Conservation (phyloP, 1,284 basidiomycete genomes). For the Quambalaria eucalypti region DNA sequence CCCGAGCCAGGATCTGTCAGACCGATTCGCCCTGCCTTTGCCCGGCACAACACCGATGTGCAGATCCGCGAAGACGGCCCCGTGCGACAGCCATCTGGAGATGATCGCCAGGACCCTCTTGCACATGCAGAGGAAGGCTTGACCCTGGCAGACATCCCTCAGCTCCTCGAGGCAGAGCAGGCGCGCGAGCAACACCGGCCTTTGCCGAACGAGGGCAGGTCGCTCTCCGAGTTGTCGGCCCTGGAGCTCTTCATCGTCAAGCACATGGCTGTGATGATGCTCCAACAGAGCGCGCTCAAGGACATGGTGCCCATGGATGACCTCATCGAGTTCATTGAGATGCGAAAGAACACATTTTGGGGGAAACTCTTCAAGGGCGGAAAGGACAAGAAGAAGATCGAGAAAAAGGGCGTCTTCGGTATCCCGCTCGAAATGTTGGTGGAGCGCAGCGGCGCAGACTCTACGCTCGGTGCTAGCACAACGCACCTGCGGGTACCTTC, state of each 20-base stretch:
- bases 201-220: constrained; percentile 63
- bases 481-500: constrained; percentile 80
- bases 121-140: constrained; percentile 57
- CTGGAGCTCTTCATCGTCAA: constrained; percentile 84
- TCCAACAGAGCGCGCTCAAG: constrained; percentile 64
- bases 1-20: constrained; percentile 38
- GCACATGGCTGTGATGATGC: constrained; percentile 74
- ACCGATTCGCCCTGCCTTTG: constrained; percentile 63
- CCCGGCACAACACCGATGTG: constrained; percentile 73
- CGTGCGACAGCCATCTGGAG: constrained; percentile 30
- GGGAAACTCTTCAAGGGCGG: constrained; percentile 84
- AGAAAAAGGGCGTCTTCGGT: constrained; percentile 56
- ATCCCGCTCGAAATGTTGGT: constrained; percentile 87
- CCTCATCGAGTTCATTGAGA: constrained; percentile 81
- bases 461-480: constrained; percentile 76
- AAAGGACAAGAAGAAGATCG: constrained; percentile 55
- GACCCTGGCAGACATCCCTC: constrained; percentile 92
- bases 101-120: constrained; percentile 19
- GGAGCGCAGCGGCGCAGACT: constrained; percentile 91
- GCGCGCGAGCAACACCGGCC: constrained; percentile 68
- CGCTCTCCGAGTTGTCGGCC: constrained; percentile 72
- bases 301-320: constrained; percentile 74
- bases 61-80: constrained; percentile 71
- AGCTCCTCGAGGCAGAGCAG: constrained; percentile 81
- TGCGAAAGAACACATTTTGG: constrained; percentile 91